These are phyloP conservation scores for Gossypium arboreum DNA, from an alignment of 345 rosid species.

Conservation along the genomic window DNA sequence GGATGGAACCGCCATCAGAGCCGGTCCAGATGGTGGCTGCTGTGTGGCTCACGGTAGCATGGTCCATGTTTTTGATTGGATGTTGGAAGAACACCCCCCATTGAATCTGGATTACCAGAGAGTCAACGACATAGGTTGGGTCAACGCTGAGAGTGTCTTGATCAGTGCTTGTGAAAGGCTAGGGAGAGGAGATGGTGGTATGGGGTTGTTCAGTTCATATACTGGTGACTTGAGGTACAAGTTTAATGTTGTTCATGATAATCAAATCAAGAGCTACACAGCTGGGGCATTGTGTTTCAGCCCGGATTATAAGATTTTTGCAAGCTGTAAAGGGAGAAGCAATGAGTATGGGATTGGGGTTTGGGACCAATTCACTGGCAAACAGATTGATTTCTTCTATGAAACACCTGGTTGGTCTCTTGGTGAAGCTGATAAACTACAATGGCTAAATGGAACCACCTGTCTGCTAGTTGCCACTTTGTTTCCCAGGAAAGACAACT, in stretches of 20 bases:
- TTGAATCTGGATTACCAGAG: slow-evolving; percentile 81
- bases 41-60: slow-evolving; percentile 92
- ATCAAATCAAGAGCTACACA: slow-evolving; percentile 68
- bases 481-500: slow-evolving; percentile 94
- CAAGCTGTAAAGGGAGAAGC: slow-evolving; percentile 88
- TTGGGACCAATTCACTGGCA: slow-evolving; percentile 87
- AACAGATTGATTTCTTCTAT: slow-evolving; percentile 85
- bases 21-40: slow-evolving; percentile 91
- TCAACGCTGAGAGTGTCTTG: slow-evolving; percentile 52
- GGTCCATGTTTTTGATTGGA: slow-evolving; percentile 91
- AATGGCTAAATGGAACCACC: slow-evolving; percentile 69
- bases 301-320: slow-evolving; percentile 56
- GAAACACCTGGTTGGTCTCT: slow-evolving; percentile 84
- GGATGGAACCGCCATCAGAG: slow-evolving; percentile 92
- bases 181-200: slow-evolving; percentile 88
- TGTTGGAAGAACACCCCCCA: slow-evolving; percentile 74
- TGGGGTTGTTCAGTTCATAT: slow-evolving; percentile 77
- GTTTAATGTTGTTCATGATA: slow-evolving; percentile 69
- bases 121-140: slow-evolving; percentile 88
- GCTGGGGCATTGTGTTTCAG: slow-evolving; percentile 86
- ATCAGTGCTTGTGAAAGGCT: slow-evolving; percentile 73
- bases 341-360: slow-evolving; percentile 95
- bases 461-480: slow-evolving; percentile 85
- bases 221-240: slow-evolving; percentile 72
- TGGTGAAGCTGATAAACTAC: slow-evolving; percentile 93